Conservation (phyloP, 768 basidiomycete species). For the Cystofilobasidium macerans region DNA sequence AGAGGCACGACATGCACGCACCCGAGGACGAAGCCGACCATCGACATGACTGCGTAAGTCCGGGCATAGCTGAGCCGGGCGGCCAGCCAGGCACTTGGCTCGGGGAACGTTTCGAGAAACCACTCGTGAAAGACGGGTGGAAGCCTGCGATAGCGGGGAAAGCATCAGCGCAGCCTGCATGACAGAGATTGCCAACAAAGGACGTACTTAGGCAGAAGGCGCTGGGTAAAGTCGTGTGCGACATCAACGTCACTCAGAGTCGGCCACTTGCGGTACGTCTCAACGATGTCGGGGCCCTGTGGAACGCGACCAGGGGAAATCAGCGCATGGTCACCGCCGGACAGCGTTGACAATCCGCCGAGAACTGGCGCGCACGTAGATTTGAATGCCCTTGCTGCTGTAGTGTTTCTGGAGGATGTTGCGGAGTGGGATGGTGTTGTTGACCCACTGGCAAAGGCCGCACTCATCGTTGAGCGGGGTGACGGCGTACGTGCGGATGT, state of each 20-base stretch:
- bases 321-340: neutral
- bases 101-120: conserved; percentile 94
- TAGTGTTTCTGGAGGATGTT: conserved; percentile 62
- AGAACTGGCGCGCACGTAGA: conserved; percentile 46
- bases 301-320: neutral
- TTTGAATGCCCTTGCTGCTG: conserved; percentile 43
- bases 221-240: conserved; percentile 11
- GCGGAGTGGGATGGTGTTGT: conserved; percentile 74
- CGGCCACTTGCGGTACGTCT: conserved; percentile 16
- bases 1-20: too few species aligned
- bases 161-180: neutral
- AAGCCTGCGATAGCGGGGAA: conserved; percentile 42
- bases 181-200: neutral
- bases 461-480: conserved; percentile 94
- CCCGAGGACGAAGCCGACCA: conserved; percentile 96
- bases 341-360: too few species aligned
- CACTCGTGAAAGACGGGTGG: conserved; percentile 90
- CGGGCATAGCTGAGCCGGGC: conserved; percentile 76
- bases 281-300: conserved; percentile 33
- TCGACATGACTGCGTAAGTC: conserved; percentile 93
- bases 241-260: conserved; percentile 13
- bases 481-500: conserved; percentile 96
- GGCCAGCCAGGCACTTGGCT: conserved; percentile 86
- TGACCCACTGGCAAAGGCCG: conserved; percentile 97
- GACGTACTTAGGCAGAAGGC: conserved; percentile 6